These are phyloP conservation scores for Trifolium pratense DNA, from an alignment of 306 rosid species.

Conservation along the genomic window DNA sequence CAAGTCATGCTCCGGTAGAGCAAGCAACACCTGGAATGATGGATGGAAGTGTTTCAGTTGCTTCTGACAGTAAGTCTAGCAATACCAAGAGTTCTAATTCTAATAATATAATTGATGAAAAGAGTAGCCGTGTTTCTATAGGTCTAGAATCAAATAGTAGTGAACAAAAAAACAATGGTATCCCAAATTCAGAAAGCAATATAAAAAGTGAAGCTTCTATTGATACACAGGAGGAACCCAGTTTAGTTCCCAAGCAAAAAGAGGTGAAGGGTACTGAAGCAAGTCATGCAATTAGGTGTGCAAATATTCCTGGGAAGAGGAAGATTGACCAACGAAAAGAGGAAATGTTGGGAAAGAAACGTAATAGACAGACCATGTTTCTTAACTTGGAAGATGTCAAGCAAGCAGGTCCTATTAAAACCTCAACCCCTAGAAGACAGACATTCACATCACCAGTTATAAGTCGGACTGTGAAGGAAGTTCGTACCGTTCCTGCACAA, in stretches of 20 bases:
- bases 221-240: constrained; percentile 69
- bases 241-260: constrained; percentile 65
- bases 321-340: constrained; percentile 82
- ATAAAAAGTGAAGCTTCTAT: constrained; percentile 59
- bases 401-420: constrained; percentile 89
- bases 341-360: constrained; percentile 94
- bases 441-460: constrained; percentile 62
- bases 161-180: constrained; percentile 58
- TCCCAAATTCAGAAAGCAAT: constrained; percentile 63
- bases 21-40: constrained; percentile 46
- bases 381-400: constrained; percentile 96
- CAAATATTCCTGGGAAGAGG: constrained; percentile 83
- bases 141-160: constrained; percentile 54
- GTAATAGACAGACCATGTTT: constrained; percentile 90
- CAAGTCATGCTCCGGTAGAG: constrained; percentile 55
- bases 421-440: constrained; percentile 93
- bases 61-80: constrained; percentile 53
- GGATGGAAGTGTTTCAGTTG: constrained; percentile 49
- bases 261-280: constrained; percentile 90
- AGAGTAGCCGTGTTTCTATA: constrained; percentile 52
- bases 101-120: constrained; percentile 54
- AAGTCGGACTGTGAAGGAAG: constrained; percentile 78
- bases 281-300: constrained; percentile 73
- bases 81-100: constrained; percentile 54
- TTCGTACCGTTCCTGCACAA: constrained; percentile 58